Conservation (phyloP, 495 filamentous ascomycete genomes). For the Talaromyces liani region DNA sequence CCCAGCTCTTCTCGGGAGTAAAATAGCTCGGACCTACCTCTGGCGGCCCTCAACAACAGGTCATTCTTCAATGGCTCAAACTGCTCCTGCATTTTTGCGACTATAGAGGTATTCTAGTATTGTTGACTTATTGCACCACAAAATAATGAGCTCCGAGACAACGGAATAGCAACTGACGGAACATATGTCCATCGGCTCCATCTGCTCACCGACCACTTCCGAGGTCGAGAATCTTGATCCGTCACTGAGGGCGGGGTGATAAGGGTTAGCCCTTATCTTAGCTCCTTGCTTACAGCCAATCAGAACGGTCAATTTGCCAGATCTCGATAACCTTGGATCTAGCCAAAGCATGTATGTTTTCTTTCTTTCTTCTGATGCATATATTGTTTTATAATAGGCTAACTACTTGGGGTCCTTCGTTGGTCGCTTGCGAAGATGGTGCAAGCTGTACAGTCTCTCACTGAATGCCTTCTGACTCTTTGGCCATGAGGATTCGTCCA, state of each 20-base stretch:
- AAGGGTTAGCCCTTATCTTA: slow-evolving; percentile 6
- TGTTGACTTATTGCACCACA: not conserved
- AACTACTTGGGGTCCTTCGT: slow-evolving; percentile 11
- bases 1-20: not conserved
- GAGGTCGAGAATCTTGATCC: not conserved
- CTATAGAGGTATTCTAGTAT: not conserved
- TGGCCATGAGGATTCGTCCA: slow-evolving; percentile 16
- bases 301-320: not conserved
- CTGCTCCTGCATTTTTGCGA: slow-evolving; percentile 46
- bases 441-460: slow-evolving; percentile 60
- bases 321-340: not conserved
- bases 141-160: not conserved
- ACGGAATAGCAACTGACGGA: not conserved
- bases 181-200: not conserved
- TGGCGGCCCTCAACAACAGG: slow-evolving; percentile 76
- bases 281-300: not conserved
- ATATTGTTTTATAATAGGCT: slow-evolving; percentile 4
- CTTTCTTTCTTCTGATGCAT: slow-evolving; percentile 2
- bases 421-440: slow-evolving; percentile 65
- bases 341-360: slow-evolving; percentile 3
- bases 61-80: slow-evolving; percentile 87
- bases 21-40: slow-evolving; percentile 47
- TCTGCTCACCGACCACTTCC: not conserved
- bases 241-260: slow-evolving; percentile 7
- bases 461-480: slow-evolving; percentile 28